Evolutionary conservation across 129 eudicot genomes (phyloP).

Genomic region (Dittrichia graveolens): DNA sequence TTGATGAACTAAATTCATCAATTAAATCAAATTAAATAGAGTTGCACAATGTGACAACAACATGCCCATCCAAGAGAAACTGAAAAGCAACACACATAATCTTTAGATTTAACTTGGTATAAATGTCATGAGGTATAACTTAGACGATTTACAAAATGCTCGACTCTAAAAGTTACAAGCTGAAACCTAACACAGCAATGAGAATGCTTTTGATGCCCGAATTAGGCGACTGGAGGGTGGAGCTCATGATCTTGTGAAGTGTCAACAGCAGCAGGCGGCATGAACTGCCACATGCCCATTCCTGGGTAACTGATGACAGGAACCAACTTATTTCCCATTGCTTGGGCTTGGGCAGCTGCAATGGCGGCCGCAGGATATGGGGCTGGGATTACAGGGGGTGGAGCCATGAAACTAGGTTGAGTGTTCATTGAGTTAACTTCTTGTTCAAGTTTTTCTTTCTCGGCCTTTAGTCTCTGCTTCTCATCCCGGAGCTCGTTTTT

Average conservation of each 20-base stretch:
- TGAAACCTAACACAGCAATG: constrained; percentile 20
- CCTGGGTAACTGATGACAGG: constrained; percentile 87
- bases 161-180: constrained; percentile 28
- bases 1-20: too few species aligned
- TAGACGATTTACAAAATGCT: constrained; percentile 25
- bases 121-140: constrained; percentile 7
- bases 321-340: constrained; percentile 60
- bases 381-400: constrained; percentile 51
- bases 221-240: constrained; percentile 95
- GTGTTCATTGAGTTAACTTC: constrained; percentile 50
- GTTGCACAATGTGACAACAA: neutral
- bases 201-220: constrained; percentile 1
- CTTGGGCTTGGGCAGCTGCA: constrained; percentile 61
- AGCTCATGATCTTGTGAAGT: constrained; percentile 83
- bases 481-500: constrained; percentile 82
- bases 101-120: constrained; percentile 6
- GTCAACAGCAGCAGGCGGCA: constrained; percentile 89
- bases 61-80: constrained; percentile 13
- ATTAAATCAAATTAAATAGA: neutral
- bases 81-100: neutral
- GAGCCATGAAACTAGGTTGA: constrained; percentile 56
- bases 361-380: constrained; percentile 37
- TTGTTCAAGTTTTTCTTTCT: constrained; percentile 68
- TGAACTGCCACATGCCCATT: constrained; percentile 91
- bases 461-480: constrained; percentile 71